phyloP scores from a whole-genome alignment of 1,284 basidiomycete species.

The Testicularia cyperi region DNA sequence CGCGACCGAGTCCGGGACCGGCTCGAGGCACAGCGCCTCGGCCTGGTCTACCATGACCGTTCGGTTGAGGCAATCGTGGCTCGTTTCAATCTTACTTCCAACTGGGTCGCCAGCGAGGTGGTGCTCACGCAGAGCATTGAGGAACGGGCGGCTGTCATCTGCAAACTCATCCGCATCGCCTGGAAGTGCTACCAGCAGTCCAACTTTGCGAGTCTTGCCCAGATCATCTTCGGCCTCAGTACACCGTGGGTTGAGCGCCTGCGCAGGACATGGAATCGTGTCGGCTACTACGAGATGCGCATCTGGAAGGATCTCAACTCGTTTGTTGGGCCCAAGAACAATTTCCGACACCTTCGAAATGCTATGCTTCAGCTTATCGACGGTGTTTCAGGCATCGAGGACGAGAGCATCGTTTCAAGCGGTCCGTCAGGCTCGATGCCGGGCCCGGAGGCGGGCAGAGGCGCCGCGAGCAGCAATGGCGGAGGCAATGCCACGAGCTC shows the following conservation, averaged over 20 bases:
- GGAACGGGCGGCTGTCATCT: conserved; percentile 71
- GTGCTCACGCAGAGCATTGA: conserved; percentile 60
- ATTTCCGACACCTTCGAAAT: conserved; percentile 68
- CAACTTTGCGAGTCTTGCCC: conserved; percentile 78
- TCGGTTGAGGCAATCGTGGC: conserved; percentile 69
- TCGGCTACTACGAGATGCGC: conserved; percentile 74
- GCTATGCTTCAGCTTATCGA: conserved; percentile 47
- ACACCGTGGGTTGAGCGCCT: conserved; percentile 75
- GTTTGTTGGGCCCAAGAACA: conserved; percentile 70
- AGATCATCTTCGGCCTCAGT: conserved; percentile 76
- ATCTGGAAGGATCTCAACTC: conserved; percentile 74
- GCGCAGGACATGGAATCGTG: conserved; percentile 69
- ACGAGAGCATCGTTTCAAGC: conserved; percentile 14
- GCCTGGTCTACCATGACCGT: conserved; percentile 28
- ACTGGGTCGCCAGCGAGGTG: conserved; percentile 79
- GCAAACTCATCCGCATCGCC: conserved; percentile 81
- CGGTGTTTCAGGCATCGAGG: conserved; percentile 10
- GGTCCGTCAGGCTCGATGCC: neutral
- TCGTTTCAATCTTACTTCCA: conserved; percentile 81
- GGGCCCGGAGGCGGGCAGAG: too few relatives aligned
- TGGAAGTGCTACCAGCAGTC: conserved; percentile 82
- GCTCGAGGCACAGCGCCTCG: conserved; percentile 64
- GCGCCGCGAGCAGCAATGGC: neutral
- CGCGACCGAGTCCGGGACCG: conserved; percentile 74
- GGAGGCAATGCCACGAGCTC: neutral